phyloP scores from a whole-genome alignment of 192 early-diverging fungal genomes.

The Pilaira anomala region DNA sequence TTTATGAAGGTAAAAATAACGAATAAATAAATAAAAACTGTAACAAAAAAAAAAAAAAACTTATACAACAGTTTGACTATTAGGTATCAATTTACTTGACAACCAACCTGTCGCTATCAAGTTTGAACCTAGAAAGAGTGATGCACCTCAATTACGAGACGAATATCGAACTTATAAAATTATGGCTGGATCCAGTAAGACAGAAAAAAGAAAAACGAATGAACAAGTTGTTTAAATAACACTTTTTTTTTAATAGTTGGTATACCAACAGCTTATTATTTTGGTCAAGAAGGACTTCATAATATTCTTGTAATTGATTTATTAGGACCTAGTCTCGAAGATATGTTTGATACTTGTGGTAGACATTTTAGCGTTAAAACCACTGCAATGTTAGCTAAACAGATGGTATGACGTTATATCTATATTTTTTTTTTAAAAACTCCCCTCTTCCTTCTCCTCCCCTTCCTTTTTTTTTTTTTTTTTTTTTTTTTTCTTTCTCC shows the following conservation, averaged over 20 bases:
- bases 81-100: slow-evolving; percentile 83
- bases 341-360: slow-evolving; percentile 93
- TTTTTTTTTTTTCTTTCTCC: too few relatives aligned
- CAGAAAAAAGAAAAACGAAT: background rate
- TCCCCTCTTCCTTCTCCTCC: background rate
- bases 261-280: slow-evolving; percentile 91
- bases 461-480: background rate
- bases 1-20: slow-evolving; percentile 91
- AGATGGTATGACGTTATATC: slow-evolving; percentile 68
- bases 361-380: slow-evolving; percentile 92
- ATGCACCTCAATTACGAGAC: slow-evolving; percentile 95
- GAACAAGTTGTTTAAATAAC: background rate
- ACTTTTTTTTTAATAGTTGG: slow-evolving; percentile 51
- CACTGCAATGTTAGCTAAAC: slow-evolving; percentile 92
- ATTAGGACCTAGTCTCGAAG: slow-evolving; percentile 89
- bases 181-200: slow-evolving; percentile 63
- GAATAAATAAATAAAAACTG: background rate
- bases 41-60: background rate
- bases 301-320: slow-evolving; percentile 93
- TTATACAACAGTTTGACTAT: background rate
- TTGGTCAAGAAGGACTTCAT: slow-evolving; percentile 95
- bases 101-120: slow-evolving; percentile 96
- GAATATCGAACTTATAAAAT: slow-evolving; percentile 97
- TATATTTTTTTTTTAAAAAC: background rate
- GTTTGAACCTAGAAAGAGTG: slow-evolving; percentile 94